Evolutionary conservation across 2,329 filamentous ascomycete genomes (phyloP).

Genomic region (Cladosporium cucumerinum): DNA sequence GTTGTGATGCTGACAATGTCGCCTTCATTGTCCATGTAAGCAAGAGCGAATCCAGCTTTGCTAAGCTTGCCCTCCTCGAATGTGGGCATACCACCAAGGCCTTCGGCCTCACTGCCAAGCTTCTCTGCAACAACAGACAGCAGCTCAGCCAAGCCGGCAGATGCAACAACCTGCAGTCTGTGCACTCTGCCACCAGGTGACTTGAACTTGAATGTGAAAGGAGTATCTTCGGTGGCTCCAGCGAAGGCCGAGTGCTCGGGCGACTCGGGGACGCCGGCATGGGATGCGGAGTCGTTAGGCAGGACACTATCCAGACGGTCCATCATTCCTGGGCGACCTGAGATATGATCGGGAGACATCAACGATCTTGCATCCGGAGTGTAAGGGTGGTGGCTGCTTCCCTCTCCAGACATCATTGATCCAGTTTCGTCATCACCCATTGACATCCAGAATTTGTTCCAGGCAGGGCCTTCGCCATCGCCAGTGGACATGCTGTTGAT

Average conservation of each 20-base stretch:
- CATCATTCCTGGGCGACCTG: conserved; percentile 51
- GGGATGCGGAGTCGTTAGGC: conserved; percentile 91
- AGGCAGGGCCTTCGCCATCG: conserved; percentile 91
- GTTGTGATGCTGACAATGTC: conserved; percentile 97
- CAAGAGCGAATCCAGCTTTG: conserved; percentile 79
- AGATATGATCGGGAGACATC: conserved; percentile 69
- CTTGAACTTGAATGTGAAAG: conserved; percentile 99
- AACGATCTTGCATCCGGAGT: conserved; percentile 69
- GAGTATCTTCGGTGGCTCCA: conserved; percentile 63
- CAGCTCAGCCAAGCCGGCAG: conserved; percentile 76
- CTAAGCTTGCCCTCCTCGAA: conserved; percentile 77
- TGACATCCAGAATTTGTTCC: conserved; percentile 99
- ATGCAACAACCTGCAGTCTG: conserved; percentile 77
- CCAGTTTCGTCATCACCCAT: conserved; percentile 91
- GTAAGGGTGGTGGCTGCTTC: conserved; percentile 66
- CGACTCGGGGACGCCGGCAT: conserved; percentile 71
- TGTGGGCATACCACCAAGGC: conserved; percentile 74
- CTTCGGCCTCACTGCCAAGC: conserved; percentile 76
- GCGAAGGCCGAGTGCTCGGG: conserved; percentile 64
- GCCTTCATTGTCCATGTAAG: conserved; percentile 94
- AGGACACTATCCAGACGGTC: conserved; percentile 81
- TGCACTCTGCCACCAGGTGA: conserved; percentile 92
- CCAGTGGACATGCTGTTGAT: conserved; percentile 86
- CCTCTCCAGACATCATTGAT: conserved; percentile 91
- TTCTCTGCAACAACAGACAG: conserved; percentile 76